Base-by-base conservation (phyloP, 768 basidiomycete genomes). In the Rhodotorula paludigena region DNA sequence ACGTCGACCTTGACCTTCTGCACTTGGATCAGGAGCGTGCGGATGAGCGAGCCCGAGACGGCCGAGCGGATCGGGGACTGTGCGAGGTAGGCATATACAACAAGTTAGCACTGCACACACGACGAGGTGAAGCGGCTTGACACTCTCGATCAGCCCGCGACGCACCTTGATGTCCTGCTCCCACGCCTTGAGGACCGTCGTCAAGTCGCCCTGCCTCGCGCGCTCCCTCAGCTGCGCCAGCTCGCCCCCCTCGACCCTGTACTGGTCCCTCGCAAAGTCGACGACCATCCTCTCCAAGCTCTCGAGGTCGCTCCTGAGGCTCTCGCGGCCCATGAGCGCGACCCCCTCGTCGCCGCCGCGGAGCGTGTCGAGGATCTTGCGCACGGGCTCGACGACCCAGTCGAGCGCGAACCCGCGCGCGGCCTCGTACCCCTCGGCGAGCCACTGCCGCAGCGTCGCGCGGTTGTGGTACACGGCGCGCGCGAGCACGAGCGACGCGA, bases 1-100 rank as follows among this genome's bases (percentile, higher is more conserved):
- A 96, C 85, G 78, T 97, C 94, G 65, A 93, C 90, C 82, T 97
- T 98, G 64, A 92, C 88, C 77, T 97, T 98, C 73, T 98, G 94
- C 0, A 97, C 84, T 76, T 97, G 94, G 38, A 99, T 87, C 70
- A 98, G 86, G 54, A 92, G 79, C 2, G 89, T 86, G 36, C 94
- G 84, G 25, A 97, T 80, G 14, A 98, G 81, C 21, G 86, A 88
- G 7, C 94, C 94, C 11, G 83, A 80, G 8, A 97, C 67, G 10
- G 87, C 89, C 28, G 89, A 91, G 73, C 84, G 86, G 53, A 97
- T 73, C 0, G 94, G 94, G n/a, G 80, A 77, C 81, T 81, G 71
- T 14, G 38, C 8, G 32, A 10, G 11, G 47, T 21, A 30, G 9
- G 45, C 5, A 2, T 20, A 16, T 21, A 23, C 35, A 10, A 20